Evolutionary conservation across 768 basidiomycete species (phyloP).

Genomic region (Amanita pseudoporphyria): DNA sequence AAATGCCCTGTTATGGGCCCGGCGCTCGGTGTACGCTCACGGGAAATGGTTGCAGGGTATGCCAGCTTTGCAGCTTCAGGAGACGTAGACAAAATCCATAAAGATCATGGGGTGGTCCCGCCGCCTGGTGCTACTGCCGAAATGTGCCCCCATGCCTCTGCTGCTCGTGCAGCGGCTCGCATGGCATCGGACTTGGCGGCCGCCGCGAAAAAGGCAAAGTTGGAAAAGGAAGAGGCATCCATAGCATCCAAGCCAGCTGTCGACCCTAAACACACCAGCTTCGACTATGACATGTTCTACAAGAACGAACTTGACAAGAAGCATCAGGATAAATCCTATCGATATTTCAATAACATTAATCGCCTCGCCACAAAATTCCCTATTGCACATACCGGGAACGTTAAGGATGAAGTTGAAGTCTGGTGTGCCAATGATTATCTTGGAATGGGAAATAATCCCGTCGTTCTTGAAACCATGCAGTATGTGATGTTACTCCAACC

Average conservation of each 20-base stretch:
- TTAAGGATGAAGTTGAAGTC: slow-evolving; percentile 90
- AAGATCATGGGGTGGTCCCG: slow-evolving; percentile 61
- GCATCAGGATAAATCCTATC: slow-evolving; percentile 93
- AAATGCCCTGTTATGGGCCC: slow-evolving; percentile 97
- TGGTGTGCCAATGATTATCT: slow-evolving; percentile 99
- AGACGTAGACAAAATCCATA: slow-evolving; percentile 82
- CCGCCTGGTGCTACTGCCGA: slow-evolving; percentile 56
- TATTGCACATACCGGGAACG: slow-evolving; percentile 82
- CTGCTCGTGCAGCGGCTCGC: slow-evolving; percentile 65
- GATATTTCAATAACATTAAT: slow-evolving; percentile 99
- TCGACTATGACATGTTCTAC: slow-evolving; percentile 87
- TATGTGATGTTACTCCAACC: slow-evolving; percentile 22
- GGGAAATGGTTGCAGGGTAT: slow-evolving; percentile 73
- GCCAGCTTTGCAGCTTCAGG: slow-evolving; percentile 77
- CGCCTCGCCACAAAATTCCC: slow-evolving; percentile 93
- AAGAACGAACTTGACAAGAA: slow-evolving; percentile 89
- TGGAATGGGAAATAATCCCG: slow-evolving; percentile 95
- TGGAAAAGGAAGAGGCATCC: slow-evolving; percentile 19
- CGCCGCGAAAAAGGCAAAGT: slow-evolving; percentile 41
- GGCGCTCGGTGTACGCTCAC: slow-evolving; percentile 72
- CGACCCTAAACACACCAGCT: slow-evolving; percentile 32
- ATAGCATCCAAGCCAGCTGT: slow-evolving; percentile 13
- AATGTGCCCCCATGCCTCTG: slow-evolving; percentile 90
- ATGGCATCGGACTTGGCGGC: slow-evolving; percentile 68
- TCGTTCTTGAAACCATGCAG: slow-evolving; percentile 98